phyloP scores from a whole-genome alignment of 441 rosid species.

The Aquilaria agallochum region DNA sequence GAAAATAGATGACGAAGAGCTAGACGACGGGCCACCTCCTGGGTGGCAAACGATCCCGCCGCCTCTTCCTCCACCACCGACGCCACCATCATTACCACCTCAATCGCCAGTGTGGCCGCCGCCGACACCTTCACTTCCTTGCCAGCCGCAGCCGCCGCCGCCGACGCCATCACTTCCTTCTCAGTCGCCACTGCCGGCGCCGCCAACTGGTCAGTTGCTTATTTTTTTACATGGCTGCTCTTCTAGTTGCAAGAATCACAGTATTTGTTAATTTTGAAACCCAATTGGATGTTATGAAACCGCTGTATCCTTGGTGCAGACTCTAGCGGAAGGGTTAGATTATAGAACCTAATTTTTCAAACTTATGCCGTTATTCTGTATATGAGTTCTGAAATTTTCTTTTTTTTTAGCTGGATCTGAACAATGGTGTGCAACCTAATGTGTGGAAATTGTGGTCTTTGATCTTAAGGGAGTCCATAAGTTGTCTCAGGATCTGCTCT shows the following conservation, averaged over 20 bases:
- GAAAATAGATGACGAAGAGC: conserved; percentile 16
- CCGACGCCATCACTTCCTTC: conserved; percentile 5
- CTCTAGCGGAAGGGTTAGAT: no score
- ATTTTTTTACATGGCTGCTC: background rate
- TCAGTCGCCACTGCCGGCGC: conserved; percentile 12
- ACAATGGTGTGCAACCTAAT: no score
- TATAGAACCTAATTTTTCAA: no score
- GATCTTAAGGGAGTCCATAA: background rate
- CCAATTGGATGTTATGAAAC: background rate
- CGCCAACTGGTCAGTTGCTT: conserved; percentile 20
- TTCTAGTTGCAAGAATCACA: background rate
- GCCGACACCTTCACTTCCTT: background rate
- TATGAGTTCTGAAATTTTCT: background rate
- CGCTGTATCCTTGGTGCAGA: background rate
- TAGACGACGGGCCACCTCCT: conserved; percentile 59
- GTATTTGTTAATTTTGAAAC: background rate
- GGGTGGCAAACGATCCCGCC: conserved; percentile 50
- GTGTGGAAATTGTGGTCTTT: background rate
- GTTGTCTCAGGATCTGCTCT: background rate
- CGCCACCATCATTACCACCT: conserved; percentile 10
- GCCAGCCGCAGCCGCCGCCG: conserved; percentile 13
- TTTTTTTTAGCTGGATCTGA: background rate
- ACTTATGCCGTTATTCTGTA: background rate
- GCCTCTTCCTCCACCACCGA: conserved; percentile 8
- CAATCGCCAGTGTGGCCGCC: conserved; percentile 20